A percentile compares a stretch with the other conserved stretches of the same genome.
phyloP scores from a whole-genome alignment of 768 basidiomycete genomes.

The Suillus placidus region DNA sequence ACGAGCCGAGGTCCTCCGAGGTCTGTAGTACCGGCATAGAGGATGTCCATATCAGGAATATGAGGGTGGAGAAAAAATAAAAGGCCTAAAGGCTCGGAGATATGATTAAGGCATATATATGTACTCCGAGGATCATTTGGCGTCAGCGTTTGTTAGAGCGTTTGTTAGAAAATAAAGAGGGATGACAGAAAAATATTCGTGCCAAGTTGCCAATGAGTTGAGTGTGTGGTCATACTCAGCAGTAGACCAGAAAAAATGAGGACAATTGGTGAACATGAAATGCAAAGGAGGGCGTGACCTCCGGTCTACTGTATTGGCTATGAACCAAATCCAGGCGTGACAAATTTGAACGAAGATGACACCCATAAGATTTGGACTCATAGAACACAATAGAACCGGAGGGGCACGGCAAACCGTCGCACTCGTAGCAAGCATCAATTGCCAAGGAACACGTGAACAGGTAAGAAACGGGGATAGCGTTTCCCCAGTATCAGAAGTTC shows the following conservation, averaged over 20 bases:
- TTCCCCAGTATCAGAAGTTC: neutral
- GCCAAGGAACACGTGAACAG: slow-evolving; percentile 16
- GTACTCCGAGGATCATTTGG: neutral
- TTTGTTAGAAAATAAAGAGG: neutral
- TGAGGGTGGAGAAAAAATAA: slow-evolving; percentile 26
- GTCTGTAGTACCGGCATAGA: slow-evolving; percentile 7
- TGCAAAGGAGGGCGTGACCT: slow-evolving; percentile 37
- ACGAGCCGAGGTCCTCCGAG: neutral
- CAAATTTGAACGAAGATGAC: slow-evolving; percentile 38
- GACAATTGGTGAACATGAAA: slow-evolving; percentile 13
- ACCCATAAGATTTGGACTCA: slow-evolving; percentile 40
- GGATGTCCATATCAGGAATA: slow-evolving; percentile 17
- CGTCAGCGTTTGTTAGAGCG: neutral
- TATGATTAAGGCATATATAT: neutral
- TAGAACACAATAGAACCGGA: slow-evolving; percentile 35
- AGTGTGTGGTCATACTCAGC: neutral
- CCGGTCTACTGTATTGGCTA: slow-evolving; percentile 56
- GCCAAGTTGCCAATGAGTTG: neutral
- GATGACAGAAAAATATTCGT: neutral
- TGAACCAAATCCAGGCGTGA: slow-evolving; percentile 50
- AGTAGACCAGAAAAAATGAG: neutral
- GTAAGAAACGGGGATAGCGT: neutral
- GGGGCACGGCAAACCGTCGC: slow-evolving; percentile 33
- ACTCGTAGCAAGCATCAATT: slow-evolving; percentile 16
- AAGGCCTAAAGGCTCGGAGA: slow-evolving; percentile 27